phyloP scores from a whole-genome alignment of 495 filamentous ascomycete species.

The Penicillium mononematosum region DNA sequence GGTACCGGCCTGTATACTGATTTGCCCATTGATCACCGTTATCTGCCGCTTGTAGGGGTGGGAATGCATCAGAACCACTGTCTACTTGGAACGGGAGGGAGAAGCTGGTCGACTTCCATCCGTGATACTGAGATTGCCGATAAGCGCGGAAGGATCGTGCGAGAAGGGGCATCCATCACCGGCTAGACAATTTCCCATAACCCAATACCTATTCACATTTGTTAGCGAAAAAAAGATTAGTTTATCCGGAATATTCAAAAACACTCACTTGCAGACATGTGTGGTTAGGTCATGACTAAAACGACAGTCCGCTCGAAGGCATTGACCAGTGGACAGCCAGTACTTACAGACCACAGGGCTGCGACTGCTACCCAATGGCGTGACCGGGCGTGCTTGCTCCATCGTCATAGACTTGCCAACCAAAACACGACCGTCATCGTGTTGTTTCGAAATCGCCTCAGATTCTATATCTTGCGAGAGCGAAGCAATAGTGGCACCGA shows the following conservation, averaged over 20 bases:
- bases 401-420: constrained; percentile 91
- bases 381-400: constrained; percentile 64
- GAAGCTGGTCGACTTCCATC: constrained; percentile 48
- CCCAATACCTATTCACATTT: constrained; percentile 70
- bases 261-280: constrained; percentile 94
- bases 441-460: constrained; percentile 28
- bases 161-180: constrained; percentile 96
- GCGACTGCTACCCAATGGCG: constrained; percentile 67
- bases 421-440: constrained; percentile 55
- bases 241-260: background rate
- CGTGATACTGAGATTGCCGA: constrained; percentile 64
- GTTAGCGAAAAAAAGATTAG: constrained; percentile 5
- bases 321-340: constrained; percentile 87
- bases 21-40: constrained; percentile 58
- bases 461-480: constrained; percentile 66
- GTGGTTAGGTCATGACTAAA: constrained; percentile 96
- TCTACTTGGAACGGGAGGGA: constrained; percentile 74
- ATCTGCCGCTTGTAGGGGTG: constrained; percentile 59
- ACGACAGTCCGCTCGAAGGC: constrained; percentile 89
- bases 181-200: constrained; percentile 93
- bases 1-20: constrained; percentile 46
- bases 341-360: constrained; percentile 94
- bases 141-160: constrained; percentile 84
- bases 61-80: constrained; percentile 73
- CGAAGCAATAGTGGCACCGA: constrained; percentile 81